Percentiles rank a stretch among this genome's conserved stretches.
Evolutionary conservation across 352 stramenopile genomes (phyloP).

Genomic region (Halophytophthora batemanensis): DNA sequence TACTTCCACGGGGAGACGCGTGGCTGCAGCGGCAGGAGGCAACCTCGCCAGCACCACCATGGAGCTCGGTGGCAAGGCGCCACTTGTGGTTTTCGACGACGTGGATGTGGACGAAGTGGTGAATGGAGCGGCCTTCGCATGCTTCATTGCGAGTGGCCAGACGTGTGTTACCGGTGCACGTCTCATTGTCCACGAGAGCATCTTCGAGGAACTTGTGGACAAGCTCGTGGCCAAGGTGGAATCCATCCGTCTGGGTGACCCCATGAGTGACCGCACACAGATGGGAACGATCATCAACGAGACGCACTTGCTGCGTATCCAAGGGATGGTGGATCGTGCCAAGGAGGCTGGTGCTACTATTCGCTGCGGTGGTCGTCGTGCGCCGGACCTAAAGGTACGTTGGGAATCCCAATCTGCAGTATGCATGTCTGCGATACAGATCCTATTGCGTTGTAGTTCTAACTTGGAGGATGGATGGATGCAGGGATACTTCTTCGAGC

Average conservation of each 20-base stretch:
- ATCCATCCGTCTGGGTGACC: slow-evolving; percentile 52
- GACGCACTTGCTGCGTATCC: slow-evolving; percentile 54
- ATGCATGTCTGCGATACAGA: neutral
- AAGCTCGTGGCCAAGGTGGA: slow-evolving; percentile 51
- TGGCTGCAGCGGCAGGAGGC: slow-evolving; percentile 31
- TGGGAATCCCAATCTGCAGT: neutral
- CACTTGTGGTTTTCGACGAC: slow-evolving; percentile 62
- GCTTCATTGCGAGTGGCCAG: slow-evolving; percentile 75
- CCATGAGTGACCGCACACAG: slow-evolving; percentile 43
- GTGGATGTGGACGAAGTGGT: slow-evolving; percentile 61
- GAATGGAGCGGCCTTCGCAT: slow-evolving; percentile 60
- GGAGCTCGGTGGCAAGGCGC: slow-evolving; percentile 72
- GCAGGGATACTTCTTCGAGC: slow-evolving; percentile 88
- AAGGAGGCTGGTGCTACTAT: slow-evolving; percentile 75
- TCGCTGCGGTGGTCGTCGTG: slow-evolving; percentile 62
- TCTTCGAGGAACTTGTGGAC: slow-evolving; percentile 74
- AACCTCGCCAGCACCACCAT: slow-evolving; percentile 54
- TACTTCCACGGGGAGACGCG: slow-evolving; percentile 31
- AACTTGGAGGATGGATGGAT: slow-evolving; percentile 2
- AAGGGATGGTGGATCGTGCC: slow-evolving; percentile 75
- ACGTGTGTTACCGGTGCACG: slow-evolving; percentile 79
- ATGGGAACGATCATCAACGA: slow-evolving; percentile 73
- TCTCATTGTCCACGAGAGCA: slow-evolving; percentile 79
- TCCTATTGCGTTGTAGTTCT: neutral
- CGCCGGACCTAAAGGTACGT: slow-evolving; percentile 30